These are phyloP conservation scores for Aspergillus tanneri DNA, from an alignment of 2,329 filamentous ascomycete species.

Conservation along the genomic window DNA sequence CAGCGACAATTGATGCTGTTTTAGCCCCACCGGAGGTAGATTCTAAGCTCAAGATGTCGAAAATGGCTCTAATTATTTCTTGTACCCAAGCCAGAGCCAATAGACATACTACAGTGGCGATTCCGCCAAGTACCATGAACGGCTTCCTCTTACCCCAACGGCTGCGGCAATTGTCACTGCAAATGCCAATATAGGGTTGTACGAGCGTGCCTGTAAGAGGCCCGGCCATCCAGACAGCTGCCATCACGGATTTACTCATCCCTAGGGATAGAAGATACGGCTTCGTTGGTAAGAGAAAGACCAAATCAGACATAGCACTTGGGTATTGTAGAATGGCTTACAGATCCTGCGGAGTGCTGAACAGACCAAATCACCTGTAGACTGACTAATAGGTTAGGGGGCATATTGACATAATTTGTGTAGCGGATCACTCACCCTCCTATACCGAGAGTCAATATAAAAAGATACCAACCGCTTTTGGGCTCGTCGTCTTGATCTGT, in stretches of 20 bases:
- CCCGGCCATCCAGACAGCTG: constrained; percentile 80
- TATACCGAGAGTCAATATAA: constrained; percentile 81
- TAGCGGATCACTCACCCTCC: constrained; percentile 56
- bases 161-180: constrained; percentile 75
- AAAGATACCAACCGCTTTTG: constrained; percentile 81
- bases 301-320: constrained; percentile 3
- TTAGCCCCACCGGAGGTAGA: constrained; percentile 64
- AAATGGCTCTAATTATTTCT: constrained; percentile 67
- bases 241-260: constrained; percentile 78
- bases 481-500: constrained; percentile 53
- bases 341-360: constrained; percentile 87
- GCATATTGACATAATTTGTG: constrained; percentile 11
- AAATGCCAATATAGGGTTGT: constrained; percentile 78
- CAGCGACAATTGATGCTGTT: constrained; percentile 68
- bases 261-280: constrained; percentile 78
- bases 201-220: constrained; percentile 77
- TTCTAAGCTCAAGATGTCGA: constrained; percentile 69
- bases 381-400: too few relatives aligned
- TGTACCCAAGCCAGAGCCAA: constrained; percentile 71
- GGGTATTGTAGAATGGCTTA: constrained; percentile 37
- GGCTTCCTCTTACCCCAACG: constrained; percentile 77
- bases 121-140: constrained; percentile 71
- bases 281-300: too few relatives aligned
- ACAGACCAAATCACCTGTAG: constrained; percentile 96
- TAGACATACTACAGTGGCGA: constrained; percentile 67